These are phyloP conservation scores for Salinomyces thailandicus DNA, from an alignment of 2,329 filamentous ascomycete genomes.

Conservation along the genomic window DNA sequence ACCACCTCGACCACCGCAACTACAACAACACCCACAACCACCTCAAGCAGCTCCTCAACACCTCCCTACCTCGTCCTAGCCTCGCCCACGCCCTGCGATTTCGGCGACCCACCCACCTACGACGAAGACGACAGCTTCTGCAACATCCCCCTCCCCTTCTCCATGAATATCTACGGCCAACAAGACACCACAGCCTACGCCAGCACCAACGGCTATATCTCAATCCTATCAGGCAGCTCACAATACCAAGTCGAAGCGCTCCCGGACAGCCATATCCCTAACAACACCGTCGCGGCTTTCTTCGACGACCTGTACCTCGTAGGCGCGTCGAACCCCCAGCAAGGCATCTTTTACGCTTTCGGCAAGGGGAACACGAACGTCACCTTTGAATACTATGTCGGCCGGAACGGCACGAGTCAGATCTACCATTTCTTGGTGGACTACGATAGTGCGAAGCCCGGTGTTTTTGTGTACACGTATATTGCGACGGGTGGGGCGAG, in stretches of 20 bases:
- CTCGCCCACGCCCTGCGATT: slow-evolving; percentile 22
- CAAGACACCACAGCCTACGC: slow-evolving; percentile 15
- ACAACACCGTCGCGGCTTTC: slow-evolving; percentile 21
- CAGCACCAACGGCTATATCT: slow-evolving; percentile 23
- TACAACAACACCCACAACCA: slow-evolving; percentile 5
- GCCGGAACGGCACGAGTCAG: slow-evolving; percentile 6
- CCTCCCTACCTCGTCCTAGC: slow-evolving; percentile 17
- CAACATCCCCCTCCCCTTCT: slow-evolving; percentile 22
- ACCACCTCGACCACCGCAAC: slow-evolving; percentile 4
- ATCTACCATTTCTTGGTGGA: slow-evolving; percentile 24
- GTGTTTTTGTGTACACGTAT: slow-evolving; percentile 22
- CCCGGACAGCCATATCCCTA: slow-evolving; percentile 18
- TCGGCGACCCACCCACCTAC: slow-evolving; percentile 19
- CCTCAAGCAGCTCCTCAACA: slow-evolving; percentile 6
- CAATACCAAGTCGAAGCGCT: slow-evolving; percentile 16
- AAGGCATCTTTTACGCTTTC: slow-evolving; percentile 27
- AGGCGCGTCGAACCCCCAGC: slow-evolving; percentile 6
- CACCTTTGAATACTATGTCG: slow-evolving; percentile 24
- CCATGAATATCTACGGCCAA: slow-evolving; percentile 17
- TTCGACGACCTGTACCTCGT: slow-evolving; percentile 26
- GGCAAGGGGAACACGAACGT: slow-evolving; percentile 12
- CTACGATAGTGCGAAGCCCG: slow-evolving; percentile 20
- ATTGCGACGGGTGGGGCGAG: slow-evolving; percentile 15
- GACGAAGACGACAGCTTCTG: slow-evolving; percentile 27
- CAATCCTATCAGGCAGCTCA: slow-evolving; percentile 17